phyloP scores from a whole-genome alignment of 805 yeast genomes.

The Candida sphagnicola region DNA sequence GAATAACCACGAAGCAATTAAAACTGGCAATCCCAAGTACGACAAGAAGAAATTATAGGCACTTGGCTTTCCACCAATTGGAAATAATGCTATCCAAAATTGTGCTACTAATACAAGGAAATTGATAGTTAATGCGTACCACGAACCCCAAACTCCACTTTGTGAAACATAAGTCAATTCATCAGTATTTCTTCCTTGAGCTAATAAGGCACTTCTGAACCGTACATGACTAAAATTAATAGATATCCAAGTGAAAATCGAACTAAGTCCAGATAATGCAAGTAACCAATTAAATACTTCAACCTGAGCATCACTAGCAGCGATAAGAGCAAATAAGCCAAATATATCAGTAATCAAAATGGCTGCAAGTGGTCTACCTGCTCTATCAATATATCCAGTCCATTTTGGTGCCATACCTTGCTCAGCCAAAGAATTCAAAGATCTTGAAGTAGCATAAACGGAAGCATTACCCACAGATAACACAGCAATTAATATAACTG shows the following conservation, averaged over 20 bases:
- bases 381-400: conserved; percentile 24
- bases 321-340: conserved; percentile 26
- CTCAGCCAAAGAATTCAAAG: conserved; percentile 29
- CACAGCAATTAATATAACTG: conserved; percentile 28
- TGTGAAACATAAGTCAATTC: conserved; percentile 30
- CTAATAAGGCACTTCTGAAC: conserved; percentile 21
- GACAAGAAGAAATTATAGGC: conserved; percentile 47
- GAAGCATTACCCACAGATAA: conserved; percentile 34
- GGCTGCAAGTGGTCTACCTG: conserved; percentile 29
- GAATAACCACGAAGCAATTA: conserved; percentile 42
- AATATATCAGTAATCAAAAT: conserved; percentile 19
- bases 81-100: conserved; percentile 38
- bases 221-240: conserved; percentile 28
- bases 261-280: conserved; percentile 26
- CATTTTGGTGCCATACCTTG: conserved; percentile 26
- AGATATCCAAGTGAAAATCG: conserved; percentile 26
- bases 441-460: conserved; percentile 32
- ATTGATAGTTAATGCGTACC: conserved; percentile 26
- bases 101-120: conserved; percentile 26
- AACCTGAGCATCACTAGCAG: conserved; percentile 16
- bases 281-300: conserved; percentile 31
- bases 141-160: conserved; percentile 25
- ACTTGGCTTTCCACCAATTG: conserved; percentile 28
- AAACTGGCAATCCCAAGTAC: conserved; percentile 47
- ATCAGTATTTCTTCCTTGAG: conserved; percentile 21